phyloP scores from a whole-genome alignment of 1,284 basidiomycete species.

The Rhodofomes roseus region DNA sequence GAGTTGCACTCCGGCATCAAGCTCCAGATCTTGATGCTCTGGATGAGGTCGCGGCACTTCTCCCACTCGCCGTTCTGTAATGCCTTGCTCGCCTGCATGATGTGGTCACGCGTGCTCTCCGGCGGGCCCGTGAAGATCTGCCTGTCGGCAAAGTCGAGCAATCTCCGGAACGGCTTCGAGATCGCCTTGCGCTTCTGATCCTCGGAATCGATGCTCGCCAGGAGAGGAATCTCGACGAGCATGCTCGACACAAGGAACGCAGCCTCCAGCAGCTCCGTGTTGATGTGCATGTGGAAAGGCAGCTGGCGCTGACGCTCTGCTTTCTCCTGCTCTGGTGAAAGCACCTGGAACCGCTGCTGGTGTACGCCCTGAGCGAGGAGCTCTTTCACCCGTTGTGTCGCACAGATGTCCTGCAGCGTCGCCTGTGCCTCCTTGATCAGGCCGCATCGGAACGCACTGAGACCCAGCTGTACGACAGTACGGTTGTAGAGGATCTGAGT shows the following conservation, averaged over 20 bases:
- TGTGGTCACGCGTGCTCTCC: slow-evolving; percentile 97
- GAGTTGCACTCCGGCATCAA: slow-evolving; percentile 85
- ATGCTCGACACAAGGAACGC: slow-evolving; percentile 98
- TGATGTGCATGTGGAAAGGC: slow-evolving; percentile 99
- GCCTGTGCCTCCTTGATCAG: slow-evolving; percentile 93
- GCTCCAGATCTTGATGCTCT: slow-evolving; percentile 97
- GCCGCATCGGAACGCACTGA: slow-evolving; percentile 95
- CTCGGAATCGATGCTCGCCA: slow-evolving; percentile 92
- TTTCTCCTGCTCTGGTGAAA: slow-evolving; percentile 95
- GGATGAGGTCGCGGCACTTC: slow-evolving; percentile 87
- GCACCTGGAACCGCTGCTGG: slow-evolving; percentile 83
- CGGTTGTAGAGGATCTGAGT: slow-evolving; percentile 99
- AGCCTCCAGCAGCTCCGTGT: slow-evolving; percentile 95
- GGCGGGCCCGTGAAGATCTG: slow-evolving; percentile 98
- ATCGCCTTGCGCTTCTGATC: slow-evolving; percentile 91
- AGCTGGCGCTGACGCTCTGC: slow-evolving; percentile 94
- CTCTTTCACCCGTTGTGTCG: slow-evolving; percentile 95
- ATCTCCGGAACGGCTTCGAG: slow-evolving; percentile 92
- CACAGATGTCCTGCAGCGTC: slow-evolving; percentile 94
- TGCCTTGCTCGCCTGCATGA: slow-evolving; percentile 98
- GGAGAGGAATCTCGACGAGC: slow-evolving; percentile 94
- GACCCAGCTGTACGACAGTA: slow-evolving; percentile 93
- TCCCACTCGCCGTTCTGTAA: slow-evolving; percentile 98
- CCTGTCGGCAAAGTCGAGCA: slow-evolving; percentile 96
- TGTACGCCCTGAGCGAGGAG: slow-evolving; percentile 96